These are phyloP conservation scores for Salvia splendens DNA, from an alignment of 257 asterid genomes.

Conservation along the genomic window DNA sequence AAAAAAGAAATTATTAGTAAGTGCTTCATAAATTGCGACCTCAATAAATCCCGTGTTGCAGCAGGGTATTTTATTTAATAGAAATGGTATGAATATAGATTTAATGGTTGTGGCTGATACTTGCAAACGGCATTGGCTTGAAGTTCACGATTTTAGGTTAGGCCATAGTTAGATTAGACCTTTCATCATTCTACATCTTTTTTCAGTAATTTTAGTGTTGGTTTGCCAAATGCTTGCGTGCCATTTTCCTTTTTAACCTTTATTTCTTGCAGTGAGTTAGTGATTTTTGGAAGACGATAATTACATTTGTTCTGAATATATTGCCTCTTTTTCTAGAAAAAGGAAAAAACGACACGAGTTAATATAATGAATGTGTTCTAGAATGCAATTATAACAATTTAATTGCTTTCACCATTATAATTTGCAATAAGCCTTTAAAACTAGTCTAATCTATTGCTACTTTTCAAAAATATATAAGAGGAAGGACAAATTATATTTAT, in stretches of 20 bases:
- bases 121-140: constrained; percentile 19
- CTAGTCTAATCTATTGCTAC: neutral
- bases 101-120: neutral
- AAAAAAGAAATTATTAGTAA: no score
- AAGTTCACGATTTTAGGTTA: constrained; percentile 28
- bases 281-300: neutral
- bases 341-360: neutral
- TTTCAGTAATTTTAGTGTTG: constrained; percentile 19
- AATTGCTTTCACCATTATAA: neutral
- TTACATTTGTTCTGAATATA: constrained; percentile 1
- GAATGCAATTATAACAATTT: constrained; percentile 3
- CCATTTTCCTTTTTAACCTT: neutral
- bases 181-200: constrained; percentile 26
- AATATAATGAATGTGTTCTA: neutral
- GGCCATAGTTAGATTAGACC: neutral
- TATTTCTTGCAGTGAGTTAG: neutral
- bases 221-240: constrained; percentile 8
- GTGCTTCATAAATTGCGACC: no score
- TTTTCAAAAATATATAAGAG: neutral
- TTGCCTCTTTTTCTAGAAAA: neutral
- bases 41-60: no score
- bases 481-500: neutral
- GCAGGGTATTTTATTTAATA: neutral
- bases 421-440: neutral
- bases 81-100: neutral